Base-by-base conservation (phyloP, 2,329 filamentous ascomycete genomes). In the Curvularia lunata region DNA sequence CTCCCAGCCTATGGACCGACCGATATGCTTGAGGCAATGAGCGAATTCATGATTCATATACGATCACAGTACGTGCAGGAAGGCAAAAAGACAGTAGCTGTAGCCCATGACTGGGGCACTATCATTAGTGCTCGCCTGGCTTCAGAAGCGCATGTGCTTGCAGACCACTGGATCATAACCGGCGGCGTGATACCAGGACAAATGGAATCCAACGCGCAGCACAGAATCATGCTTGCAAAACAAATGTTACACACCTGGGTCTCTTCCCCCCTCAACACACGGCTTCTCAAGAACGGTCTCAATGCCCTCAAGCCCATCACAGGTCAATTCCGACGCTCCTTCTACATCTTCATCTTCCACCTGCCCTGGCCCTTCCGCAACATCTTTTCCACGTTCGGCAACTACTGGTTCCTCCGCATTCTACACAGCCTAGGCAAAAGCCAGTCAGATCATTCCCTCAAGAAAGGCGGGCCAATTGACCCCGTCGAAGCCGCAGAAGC, bases 61-160 rank as follows among this genome's bases (percentile, higher is more conserved):
- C 78, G 84, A 59, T 70, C 76, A 28, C 75, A 76, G 47, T 85
- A 84, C 41, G 23, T 69, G 18, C 54, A 65, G 5, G 58, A 66
- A 10, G 60, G 62, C 16, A 66, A 63, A n/a, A 70, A 66, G 61
- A 57, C 80, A 1, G 74, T 84, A 19, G 76, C 85, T 47, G 81
- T 84, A 32, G 80, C 73, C 5, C 84, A 85, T 71, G 84, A 86
- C 58, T 85, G 84, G 84, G 84, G 84, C 16, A 81, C 79, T 53
- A 66, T 83, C 8, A 66, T 87, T 18, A 79, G 78, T 3, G 84
- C 80, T 63, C 78, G 85, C 43, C 79, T 87, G 42, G 85, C 85
- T n/a, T 77, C 82, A n/a, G 85, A 87, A 65, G 85, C 85, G 27
- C 78, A 80, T 19, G 77, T 81, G 51, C 69, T 87, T 46, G 82